A percentile compares a stretch with the other conserved stretches of the same genome.
Evolutionary conservation across 371 early-diverging fungal species (phyloP).

Genomic region (Mortierella sp.): DNA sequence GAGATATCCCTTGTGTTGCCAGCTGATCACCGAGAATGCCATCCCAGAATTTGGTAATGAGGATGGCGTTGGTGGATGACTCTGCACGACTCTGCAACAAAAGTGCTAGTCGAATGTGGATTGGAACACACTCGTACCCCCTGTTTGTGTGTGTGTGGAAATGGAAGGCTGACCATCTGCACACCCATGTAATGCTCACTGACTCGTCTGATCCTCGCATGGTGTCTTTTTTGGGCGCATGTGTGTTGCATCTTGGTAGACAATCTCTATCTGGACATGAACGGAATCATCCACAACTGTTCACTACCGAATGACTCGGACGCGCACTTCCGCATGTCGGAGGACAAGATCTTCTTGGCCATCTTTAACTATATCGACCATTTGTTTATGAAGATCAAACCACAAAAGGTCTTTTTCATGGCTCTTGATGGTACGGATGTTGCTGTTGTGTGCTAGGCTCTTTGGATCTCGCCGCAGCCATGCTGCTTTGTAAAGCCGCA

Average conservation of each 20-base stretch:
- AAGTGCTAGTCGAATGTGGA: no score
- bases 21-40: slow-evolving; percentile 83
- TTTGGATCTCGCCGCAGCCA: background rate
- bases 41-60: slow-evolving; percentile 95
- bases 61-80: background rate
- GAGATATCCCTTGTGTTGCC: slow-evolving; percentile 95
- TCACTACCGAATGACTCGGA: slow-evolving; percentile 93
- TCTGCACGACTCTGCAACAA: no score
- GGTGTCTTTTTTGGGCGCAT: background rate
- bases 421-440: slow-evolving; percentile 88
- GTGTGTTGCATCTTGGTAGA: slow-evolving; percentile 51
- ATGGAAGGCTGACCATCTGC: no score
- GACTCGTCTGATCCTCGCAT: background rate
- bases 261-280: slow-evolving; percentile 99
- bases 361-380: slow-evolving; percentile 98
- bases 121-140: no score
- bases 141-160: no score
- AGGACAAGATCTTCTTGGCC: slow-evolving; percentile 93
- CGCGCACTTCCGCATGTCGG: slow-evolving; percentile 79
- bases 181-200: background rate
- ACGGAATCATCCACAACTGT: slow-evolving; percentile 99
- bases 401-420: slow-evolving; percentile 95
- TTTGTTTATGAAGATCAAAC: slow-evolving; percentile 91
- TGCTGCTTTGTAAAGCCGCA: background rate
- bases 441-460: background rate